These are phyloP conservation scores for Ascochyta fabae DNA, from an alignment of 2,329 filamentous ascomycete species.

Conservation along the genomic window DNA sequence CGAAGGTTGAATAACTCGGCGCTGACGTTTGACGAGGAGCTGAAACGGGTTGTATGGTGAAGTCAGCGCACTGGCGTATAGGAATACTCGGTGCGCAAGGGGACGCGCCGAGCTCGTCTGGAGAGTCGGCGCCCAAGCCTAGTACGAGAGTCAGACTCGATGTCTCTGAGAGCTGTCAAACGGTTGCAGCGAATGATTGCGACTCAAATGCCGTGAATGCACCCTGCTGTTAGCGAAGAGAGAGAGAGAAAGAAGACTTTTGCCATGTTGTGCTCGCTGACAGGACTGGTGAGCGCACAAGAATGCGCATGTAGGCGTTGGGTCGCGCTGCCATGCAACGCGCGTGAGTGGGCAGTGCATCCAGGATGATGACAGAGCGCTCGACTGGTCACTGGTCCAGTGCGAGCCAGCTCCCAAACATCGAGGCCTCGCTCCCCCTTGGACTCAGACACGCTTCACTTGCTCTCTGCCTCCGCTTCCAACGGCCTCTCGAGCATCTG, in stretches of 20 bases:
- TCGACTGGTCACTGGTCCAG: conserved; percentile 10
- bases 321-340: conserved; percentile 8
- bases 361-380: conserved; percentile 22
- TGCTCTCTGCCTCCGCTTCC: conserved; percentile 2
- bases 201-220: background rate
- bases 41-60: conserved; percentile 8
- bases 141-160: conserved; percentile 10
- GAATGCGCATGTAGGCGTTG: conserved; percentile 12
- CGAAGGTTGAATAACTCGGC: background rate
- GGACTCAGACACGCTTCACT: conserved; percentile 2
- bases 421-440: conserved; percentile 7
- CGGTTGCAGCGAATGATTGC: background rate
- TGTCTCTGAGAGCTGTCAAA: conserved; percentile 5
- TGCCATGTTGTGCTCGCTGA: background rate
- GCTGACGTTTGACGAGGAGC: background rate
- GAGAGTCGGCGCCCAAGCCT: conserved; percentile 17
- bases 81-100: conserved; percentile 15
- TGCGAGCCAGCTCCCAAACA: conserved; percentile 4
- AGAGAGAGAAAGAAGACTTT: background rate
- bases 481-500: background rate
- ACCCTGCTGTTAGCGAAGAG: background rate
- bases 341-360: conserved; percentile 17
- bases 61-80: conserved; percentile 17
- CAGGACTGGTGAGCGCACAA: conserved; percentile 6
- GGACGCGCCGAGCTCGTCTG: conserved; percentile 20